Conservation (phyloP, 2,329 filamentous ascomycete species). For the Hypocrella siamensis region DNA sequence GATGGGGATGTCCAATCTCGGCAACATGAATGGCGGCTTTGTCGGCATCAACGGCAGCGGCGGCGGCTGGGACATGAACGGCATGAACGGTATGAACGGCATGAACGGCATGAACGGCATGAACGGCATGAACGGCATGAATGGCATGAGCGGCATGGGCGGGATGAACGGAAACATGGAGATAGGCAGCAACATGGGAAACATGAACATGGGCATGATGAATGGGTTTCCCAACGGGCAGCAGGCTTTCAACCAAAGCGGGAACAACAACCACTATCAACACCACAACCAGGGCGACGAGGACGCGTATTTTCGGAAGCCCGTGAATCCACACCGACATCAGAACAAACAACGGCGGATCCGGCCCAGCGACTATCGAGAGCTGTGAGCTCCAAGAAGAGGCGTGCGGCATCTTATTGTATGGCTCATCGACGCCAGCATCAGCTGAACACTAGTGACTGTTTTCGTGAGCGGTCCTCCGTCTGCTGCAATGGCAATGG, state of each 20-base stretch:
- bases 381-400: constrained; percentile 38
- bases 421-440: not conserved
- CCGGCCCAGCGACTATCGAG: constrained; percentile 79
- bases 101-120: constrained; percentile 13
- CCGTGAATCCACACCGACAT: constrained; percentile 85
- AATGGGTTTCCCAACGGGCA: constrained; percentile 17
- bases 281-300: constrained; percentile 51
- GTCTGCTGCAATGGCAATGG: no score
- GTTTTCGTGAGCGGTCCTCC: no score
- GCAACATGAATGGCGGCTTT: constrained; percentile 14
- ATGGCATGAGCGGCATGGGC: constrained; percentile 12
- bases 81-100: constrained; percentile 6
- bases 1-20: constrained; percentile 10
- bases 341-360: constrained; percentile 66
- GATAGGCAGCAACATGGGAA: constrained; percentile 8
- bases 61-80: constrained; percentile 16
- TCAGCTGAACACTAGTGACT: no score
- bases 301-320: constrained; percentile 87
- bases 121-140: constrained; percentile 12
- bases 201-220: constrained; percentile 16
- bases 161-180: constrained; percentile 9
- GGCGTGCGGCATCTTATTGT: no score
- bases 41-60: constrained; percentile 9
- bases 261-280: no score
- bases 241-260: no score